These are phyloP conservation scores for Tuber brumale DNA, from an alignment of 495 filamentous ascomycete genomes.

Conservation along the genomic window DNA sequence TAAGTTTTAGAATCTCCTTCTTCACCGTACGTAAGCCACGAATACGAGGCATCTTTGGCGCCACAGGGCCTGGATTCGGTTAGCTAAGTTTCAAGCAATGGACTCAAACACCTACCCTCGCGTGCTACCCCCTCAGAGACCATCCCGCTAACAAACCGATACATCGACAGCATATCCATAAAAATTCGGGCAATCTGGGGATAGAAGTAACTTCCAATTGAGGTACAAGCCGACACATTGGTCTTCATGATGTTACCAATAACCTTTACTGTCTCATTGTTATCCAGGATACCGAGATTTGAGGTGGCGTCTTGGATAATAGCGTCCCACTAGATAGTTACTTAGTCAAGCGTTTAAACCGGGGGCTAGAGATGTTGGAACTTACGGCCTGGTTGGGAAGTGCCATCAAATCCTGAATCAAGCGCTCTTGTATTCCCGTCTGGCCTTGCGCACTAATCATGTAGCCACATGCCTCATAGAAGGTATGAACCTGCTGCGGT, in stretches of 20 bases:
- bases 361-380: neutral
- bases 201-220: constrained; percentile 94
- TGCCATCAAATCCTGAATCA: constrained; percentile 87
- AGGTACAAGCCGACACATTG: constrained; percentile 92
- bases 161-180: constrained; percentile 98
- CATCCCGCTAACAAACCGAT: constrained; percentile 86
- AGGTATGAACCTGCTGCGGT: constrained; percentile 95
- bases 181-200: constrained; percentile 98
- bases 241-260: constrained; percentile 99
- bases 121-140: constrained; percentile 84
- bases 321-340: constrained; percentile 63
- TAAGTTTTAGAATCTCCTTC: constrained; percentile 97
- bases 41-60: constrained; percentile 96
- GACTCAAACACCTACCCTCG: constrained; percentile 57
- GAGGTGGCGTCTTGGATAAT: constrained; percentile 81
- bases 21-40: constrained; percentile 95
- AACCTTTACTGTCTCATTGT: constrained; percentile 90
- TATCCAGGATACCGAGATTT: constrained; percentile 75
- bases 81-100: constrained; percentile 17
- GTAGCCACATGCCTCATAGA: constrained; percentile 97
- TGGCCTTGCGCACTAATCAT: constrained; percentile 99
- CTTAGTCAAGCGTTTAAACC: neutral
- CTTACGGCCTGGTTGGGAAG: constrained; percentile 75
- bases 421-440: constrained; percentile 77
- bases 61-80: constrained; percentile 61